Evolutionary conservation across 306 rosid species (phyloP), one percentile per base, ranked within the genome.

Genomic region (Mimosa pudica): DNA sequence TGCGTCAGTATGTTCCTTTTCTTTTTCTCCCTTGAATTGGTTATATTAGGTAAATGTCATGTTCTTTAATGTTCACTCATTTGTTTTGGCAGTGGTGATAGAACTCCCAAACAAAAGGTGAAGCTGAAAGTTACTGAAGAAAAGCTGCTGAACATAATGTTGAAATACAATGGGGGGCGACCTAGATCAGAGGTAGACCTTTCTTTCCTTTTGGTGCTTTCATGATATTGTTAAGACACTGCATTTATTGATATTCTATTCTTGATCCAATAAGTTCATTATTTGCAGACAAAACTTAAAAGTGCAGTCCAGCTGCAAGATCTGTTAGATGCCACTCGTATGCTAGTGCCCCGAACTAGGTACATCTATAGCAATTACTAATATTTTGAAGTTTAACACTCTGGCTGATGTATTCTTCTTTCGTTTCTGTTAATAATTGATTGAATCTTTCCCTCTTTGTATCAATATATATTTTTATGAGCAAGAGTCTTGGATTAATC

Each of bases 51-150:
- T 74, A 30, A 83, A 72, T 54, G 13, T 52, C 62, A 71, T 75
- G 18, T 51, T 77, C 73, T 80, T 76, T 75, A 84, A 66, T 77
- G 61, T 79, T 76, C 71, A 77, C 67, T 76, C 44, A 71, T 79
- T 72, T 80, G 54, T 68, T 86, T 80, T 85, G 70, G 83, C 87
- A 95, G 99, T 86, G 99, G 99, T 77, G 99, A 95, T 89, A 89
- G 99, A 90, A 95, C 99, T 84, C 97, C 99, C 77, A 95, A 95
- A 82, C 99, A 95, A 84, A 95, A 95, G 92, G 99, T 95, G 86
- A 95, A 95, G 83, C 78, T 95, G 85, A 93, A 89, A 83, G 96
- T 95, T 80, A 95, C 99, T 1, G 99, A 95, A 85, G 99, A 95
- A 88, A 95, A 88, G 78, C 88, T 95, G 79, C 79, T 95, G 81